Evolutionary conservation across 2,329 filamentous ascomycete species (phyloP).

Genomic region (Pseudogymnoascus sp.): DNA sequence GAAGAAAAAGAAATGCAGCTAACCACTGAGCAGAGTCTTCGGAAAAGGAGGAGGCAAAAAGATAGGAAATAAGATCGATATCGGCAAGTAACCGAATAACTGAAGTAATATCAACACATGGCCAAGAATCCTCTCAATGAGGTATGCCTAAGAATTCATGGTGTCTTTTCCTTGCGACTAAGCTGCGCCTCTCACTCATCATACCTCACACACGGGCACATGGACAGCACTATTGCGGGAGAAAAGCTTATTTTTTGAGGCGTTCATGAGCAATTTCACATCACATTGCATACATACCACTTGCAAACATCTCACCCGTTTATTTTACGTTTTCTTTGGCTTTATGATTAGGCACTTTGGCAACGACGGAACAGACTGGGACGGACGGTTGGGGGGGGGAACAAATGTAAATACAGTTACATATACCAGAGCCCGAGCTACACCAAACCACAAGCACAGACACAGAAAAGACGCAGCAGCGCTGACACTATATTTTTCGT

Average conservation of each 20-base stretch:
- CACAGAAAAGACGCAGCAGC: not conserved
- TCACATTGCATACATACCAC: not conserved
- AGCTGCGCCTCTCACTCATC: not conserved
- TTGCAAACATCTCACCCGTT: not conserved
- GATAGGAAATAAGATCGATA: not conserved
- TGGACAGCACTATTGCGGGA: not conserved
- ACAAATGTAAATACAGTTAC: not conserved
- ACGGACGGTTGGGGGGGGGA: not conserved
- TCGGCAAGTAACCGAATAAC: not conserved
- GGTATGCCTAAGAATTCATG: not conserved
- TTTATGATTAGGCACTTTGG: not conserved
- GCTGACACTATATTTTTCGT: not conserved
- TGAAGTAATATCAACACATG: not conserved
- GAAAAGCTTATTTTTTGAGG: not conserved
- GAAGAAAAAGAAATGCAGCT: conserved; percentile 10
- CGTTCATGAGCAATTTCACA: not conserved
- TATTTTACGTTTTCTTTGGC: not conserved
- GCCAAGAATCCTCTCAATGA: not conserved
- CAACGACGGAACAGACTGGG: not conserved
- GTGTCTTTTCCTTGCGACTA: not conserved
- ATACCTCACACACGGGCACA: no score
- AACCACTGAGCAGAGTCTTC: conserved; percentile 19
- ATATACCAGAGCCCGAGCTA: not conserved
- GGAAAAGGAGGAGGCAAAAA: conserved; percentile 13
- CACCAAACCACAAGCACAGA: not conserved